Evolutionary conservation across 495 filamentous ascomycete genomes (phyloP).

Genomic region (Aspergillus campestris): DNA sequence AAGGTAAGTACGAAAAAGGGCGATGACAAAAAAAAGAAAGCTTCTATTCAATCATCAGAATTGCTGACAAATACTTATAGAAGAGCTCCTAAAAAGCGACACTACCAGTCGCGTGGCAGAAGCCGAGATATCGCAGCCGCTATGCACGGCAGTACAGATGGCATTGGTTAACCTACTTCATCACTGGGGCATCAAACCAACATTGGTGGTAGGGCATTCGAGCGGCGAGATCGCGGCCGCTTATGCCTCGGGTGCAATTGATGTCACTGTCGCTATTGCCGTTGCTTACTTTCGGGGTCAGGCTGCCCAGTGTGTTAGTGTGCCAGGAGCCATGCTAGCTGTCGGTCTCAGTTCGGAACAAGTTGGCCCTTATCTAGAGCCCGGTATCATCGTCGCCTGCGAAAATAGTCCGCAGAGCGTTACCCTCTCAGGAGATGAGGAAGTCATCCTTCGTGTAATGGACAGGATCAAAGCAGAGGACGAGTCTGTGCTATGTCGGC

Average conservation of each 20-base stretch:
- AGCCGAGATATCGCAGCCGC: slow-evolving; percentile 28
- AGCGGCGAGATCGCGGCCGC: slow-evolving; percentile 13
- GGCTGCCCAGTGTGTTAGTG: background rate
- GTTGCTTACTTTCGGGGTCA: slow-evolving; percentile 11
- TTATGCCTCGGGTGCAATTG: slow-evolving; percentile 12
- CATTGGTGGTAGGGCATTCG: slow-evolving; percentile 7
- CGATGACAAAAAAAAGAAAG: no score
- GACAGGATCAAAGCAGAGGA: slow-evolving; percentile 17
- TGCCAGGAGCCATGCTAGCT: slow-evolving; percentile 24
- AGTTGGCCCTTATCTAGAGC: slow-evolving; percentile 5
- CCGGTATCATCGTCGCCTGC: slow-evolving; percentile 8
- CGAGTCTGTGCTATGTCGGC: slow-evolving; percentile 9
- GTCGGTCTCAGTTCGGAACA: slow-evolving; percentile 21
- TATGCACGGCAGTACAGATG: slow-evolving; percentile 17
- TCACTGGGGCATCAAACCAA: background rate
- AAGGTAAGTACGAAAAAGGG: no score
- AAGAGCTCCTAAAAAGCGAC: background rate
- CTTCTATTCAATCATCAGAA: no score
- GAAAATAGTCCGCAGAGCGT: slow-evolving; percentile 16
- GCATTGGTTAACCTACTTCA: slow-evolving; percentile 8
- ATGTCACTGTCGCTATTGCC: slow-evolving; percentile 1
- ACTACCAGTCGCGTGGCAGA: slow-evolving; percentile 14
- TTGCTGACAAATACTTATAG: no score
- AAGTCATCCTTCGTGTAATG: slow-evolving; percentile 24
- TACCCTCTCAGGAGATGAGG: slow-evolving; percentile 19